Conservation (phyloP, 2,329 filamentous ascomycete genomes). For the Penicillium vulpinum region DNA sequence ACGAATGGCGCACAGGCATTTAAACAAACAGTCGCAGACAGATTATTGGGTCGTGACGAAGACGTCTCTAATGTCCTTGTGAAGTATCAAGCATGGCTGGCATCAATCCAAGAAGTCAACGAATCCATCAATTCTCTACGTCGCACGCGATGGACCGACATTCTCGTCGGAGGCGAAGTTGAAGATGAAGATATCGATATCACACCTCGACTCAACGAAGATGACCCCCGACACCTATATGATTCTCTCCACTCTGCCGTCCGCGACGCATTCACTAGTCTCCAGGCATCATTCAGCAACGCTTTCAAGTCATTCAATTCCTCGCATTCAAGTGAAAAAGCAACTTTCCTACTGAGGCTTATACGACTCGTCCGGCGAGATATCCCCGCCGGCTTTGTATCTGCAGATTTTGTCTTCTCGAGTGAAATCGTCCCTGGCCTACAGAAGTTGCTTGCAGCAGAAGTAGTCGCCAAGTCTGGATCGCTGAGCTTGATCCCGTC, state of each 20-base stretch:
- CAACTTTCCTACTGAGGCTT: conserved; percentile 67
- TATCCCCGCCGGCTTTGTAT: conserved; percentile 56
- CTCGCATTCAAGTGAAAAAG: conserved; percentile 50
- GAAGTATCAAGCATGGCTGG: conserved; percentile 71
- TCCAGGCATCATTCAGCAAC: conserved; percentile 48
- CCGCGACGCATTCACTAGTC: conserved; percentile 56
- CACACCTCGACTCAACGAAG: conserved; percentile 60
- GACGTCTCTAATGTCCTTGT: conserved; percentile 62
- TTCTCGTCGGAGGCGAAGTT: conserved; percentile 42
- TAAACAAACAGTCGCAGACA: conserved; percentile 66
- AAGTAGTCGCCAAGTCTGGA: conserved; percentile 48
- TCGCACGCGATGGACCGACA: conserved; percentile 38
- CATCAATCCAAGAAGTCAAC: conserved; percentile 60
- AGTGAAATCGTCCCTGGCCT: conserved; percentile 62
- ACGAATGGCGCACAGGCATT: conserved; percentile 66
- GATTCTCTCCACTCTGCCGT: conserved; percentile 60
- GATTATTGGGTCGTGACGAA: conserved; percentile 70
- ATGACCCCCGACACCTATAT: conserved; percentile 67
- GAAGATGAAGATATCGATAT: conserved; percentile 41
- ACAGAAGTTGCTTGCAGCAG: conserved; percentile 60
- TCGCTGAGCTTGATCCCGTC: conserved; percentile 42
- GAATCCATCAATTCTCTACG: conserved; percentile 38
- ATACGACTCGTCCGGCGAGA: conserved; percentile 71
- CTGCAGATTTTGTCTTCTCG: conserved; percentile 52
- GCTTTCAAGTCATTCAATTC: conserved; percentile 52